Conservation (phyloP, 192 early-diverging fungal genomes). For the Pilobolus umbonatus region DNA sequence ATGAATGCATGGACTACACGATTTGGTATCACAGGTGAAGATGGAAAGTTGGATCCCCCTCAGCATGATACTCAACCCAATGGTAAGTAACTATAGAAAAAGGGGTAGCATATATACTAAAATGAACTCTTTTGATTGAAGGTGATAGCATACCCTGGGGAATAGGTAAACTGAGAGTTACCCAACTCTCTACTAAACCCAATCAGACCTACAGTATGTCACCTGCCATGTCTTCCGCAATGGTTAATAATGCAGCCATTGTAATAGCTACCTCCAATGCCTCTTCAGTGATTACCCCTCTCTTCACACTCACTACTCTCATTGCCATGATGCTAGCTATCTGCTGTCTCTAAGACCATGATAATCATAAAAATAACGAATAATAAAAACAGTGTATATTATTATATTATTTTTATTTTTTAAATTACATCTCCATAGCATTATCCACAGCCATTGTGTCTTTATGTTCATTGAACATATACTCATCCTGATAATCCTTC, state of each 20-base stretch:
- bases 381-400: not conserved
- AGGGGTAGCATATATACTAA: not conserved
- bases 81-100: slow-evolving; percentile 2
- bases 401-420: slow-evolving; percentile 1
- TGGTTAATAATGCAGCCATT: not conserved
- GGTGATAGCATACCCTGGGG: slow-evolving; percentile 12
- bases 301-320: not conserved
- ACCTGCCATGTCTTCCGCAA: not conserved
- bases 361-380: not conserved
- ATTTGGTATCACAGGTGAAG: slow-evolving; percentile 26
- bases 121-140: not conserved
- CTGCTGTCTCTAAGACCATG: not conserved
- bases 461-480: slow-evolving; percentile 76
- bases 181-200: not conserved
- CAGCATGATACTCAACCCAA: slow-evolving; percentile 23
- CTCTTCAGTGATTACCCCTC: not conserved
- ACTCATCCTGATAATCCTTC: slow-evolving; percentile 92
- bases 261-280: not conserved
- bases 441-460: slow-evolving; percentile 24
- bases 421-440: slow-evolving; percentile 38
- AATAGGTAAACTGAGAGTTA: slow-evolving; percentile 12
- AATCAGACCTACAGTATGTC: slow-evolving; percentile 11
- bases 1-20: slow-evolving; percentile 35
- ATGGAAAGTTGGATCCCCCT: slow-evolving; percentile 7
- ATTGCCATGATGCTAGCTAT: not conserved